Base-by-base conservation (phyloP, 2,329 filamentous ascomycete species). In the Penicillium sp. region DNA sequence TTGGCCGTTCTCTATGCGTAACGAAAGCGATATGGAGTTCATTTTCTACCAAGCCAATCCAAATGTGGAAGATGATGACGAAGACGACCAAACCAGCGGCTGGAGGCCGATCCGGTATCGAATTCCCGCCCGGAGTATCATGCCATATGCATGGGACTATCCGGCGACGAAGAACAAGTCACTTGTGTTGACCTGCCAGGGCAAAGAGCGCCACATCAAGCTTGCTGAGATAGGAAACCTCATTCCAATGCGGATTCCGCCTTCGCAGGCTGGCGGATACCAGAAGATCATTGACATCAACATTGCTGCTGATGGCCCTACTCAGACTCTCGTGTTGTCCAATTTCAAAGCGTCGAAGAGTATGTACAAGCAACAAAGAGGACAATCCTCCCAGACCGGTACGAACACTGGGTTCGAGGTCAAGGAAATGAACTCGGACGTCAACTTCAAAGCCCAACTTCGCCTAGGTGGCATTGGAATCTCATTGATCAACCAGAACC, bases 71-170 rank as follows among this genome's bases (percentile, higher is more conserved):
- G 93, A 97, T 61, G 93, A 97, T 61, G 93, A 97, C 59, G 93
- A 93, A 55, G 82, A 83, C 6, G 90, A 97, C 68, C 82, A 77
- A 53, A 79, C 87, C 56, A 93, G 90, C 53, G 91, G 91, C 4
- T 99, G 94, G 91, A 89, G 90, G 63, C 93, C 92, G 2, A 91
- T 99, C 61, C 84, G 91, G 53, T 99, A 99, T 76, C 89, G 93
- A 33, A 81, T 99, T 31, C 96, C 96, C 2, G 88, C 93, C 13
- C 84, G 94, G 59, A 97, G 93, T 75, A 97, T 99, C 75, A 99
- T 99, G 94, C 94, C 96, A 0, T 99, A 99, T 70, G 93, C 94
- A 1, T 99, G 94, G 94, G 96, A 99, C 72, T 99, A 96, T 76
- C 96, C 94, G 1, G 93, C 94, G 1, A 93, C 92, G n/a, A 97